phyloP scores from a whole-genome alignment of 148 eudicot species.

The Rhododendron mucronatum region DNA sequence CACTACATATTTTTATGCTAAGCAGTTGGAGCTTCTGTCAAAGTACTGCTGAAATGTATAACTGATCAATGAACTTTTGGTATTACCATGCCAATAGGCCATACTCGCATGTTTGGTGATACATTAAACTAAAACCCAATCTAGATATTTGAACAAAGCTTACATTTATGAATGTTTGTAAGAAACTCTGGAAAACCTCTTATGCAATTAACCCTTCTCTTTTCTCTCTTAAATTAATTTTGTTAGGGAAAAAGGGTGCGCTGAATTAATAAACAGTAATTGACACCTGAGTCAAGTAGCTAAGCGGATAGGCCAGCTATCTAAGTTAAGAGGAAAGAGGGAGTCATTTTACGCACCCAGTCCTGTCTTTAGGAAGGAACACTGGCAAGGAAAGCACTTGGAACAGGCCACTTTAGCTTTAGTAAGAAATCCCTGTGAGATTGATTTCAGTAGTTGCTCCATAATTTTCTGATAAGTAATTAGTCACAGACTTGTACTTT shows the following conservation, averaged over 20 bases:
- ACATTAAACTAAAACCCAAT: not conserved
- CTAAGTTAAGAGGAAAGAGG: not conserved
- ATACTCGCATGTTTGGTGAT: not conserved
- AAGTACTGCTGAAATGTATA: not conserved
- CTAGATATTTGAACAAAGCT: not conserved
- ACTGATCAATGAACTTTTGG: not conserved
- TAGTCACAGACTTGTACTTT: not conserved
- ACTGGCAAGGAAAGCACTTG: not conserved
- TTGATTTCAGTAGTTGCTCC: not conserved
- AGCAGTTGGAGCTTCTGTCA: not conserved
- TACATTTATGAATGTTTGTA: not conserved
- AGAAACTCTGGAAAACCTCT: not conserved
- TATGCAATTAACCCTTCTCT: not conserved
- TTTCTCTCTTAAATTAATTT: not conserved
- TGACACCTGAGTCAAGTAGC: not conserved
- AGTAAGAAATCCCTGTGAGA: not conserved
- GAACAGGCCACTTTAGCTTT: not conserved
- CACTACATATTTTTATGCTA: not conserved
- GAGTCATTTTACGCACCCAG: not conserved
- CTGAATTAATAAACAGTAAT: not conserved
- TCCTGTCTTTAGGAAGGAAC: not conserved
- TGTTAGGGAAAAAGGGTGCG: not conserved
- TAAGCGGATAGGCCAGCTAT: not conserved
- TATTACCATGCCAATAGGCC: not conserved
- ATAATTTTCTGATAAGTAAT: not conserved